Evolutionary conservation across 2,329 filamentous ascomycete genomes (phyloP).

Genomic region (Colletotrichum melonis): DNA sequence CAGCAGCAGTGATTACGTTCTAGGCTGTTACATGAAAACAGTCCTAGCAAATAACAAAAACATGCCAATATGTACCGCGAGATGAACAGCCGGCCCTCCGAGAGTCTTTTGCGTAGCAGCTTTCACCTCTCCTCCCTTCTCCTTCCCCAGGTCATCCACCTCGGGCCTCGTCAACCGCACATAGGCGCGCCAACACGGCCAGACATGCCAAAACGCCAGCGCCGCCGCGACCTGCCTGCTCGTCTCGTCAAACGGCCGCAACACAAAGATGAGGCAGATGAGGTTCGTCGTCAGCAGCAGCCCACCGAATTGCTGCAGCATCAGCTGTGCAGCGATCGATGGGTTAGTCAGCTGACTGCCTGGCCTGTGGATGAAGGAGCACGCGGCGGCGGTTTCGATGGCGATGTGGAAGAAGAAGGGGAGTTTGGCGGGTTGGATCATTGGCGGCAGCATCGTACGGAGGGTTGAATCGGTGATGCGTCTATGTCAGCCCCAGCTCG

Average conservation of each 20-base stretch:
- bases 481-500: neutral
- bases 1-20: neutral
- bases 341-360: slow-evolving; percentile 55
- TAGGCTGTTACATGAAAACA: slow-evolving; percentile 24
- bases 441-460: slow-evolving; percentile 34
- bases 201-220: slow-evolving; percentile 61
- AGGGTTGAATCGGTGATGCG: neutral
- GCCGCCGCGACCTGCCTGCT: slow-evolving; percentile 50
- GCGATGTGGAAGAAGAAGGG: slow-evolving; percentile 52
- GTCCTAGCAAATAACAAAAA: slow-evolving; percentile 48
- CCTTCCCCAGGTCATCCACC: slow-evolving; percentile 9
- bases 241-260: slow-evolving; percentile 45
- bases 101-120: slow-evolving; percentile 43
- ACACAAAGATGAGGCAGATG: slow-evolving; percentile 51
- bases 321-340: slow-evolving; percentile 51
- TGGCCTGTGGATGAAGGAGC: slow-evolving; percentile 58
- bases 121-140: neutral
- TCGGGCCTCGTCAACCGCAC: slow-evolving; percentile 44
- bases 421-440: slow-evolving; percentile 34
- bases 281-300: slow-evolving; percentile 58
- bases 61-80: slow-evolving; percentile 54
- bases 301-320: slow-evolving; percentile 60
- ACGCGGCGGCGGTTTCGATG: slow-evolving; percentile 55
- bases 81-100: slow-evolving; percentile 59
- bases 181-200: slow-evolving; percentile 58